phyloP scores from a whole-genome alignment of 2,329 filamentous ascomycete species.

The Rutstroemia sp. region DNA sequence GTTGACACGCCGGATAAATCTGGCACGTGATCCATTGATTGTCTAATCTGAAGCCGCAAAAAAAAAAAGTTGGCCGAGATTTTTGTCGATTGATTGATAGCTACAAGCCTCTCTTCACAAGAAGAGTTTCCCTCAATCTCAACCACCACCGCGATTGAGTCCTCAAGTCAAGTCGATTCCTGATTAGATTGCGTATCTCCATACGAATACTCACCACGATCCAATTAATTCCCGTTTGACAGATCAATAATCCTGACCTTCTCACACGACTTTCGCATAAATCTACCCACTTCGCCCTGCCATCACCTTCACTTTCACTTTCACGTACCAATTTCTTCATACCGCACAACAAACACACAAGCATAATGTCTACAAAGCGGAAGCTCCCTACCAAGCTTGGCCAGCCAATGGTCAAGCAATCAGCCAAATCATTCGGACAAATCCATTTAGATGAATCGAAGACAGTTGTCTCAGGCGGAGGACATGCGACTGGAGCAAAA shows the following conservation, averaged over 20 bases:
- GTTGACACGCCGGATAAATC: background rate
- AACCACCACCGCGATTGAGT: too few species aligned
- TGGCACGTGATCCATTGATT: too few species aligned
- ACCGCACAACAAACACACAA: background rate
- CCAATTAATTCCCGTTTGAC: background rate
- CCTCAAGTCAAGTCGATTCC: too few species aligned
- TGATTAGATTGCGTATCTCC: background rate
- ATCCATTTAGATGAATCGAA: constrained; percentile 51
- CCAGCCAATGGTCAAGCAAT: constrained; percentile 45
- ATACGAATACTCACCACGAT: background rate
- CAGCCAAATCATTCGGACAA: constrained; percentile 44
- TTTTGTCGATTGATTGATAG: constrained; percentile 1
- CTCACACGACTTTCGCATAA: background rate
- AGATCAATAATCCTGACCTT: background rate
- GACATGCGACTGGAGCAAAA: constrained; percentile 18
- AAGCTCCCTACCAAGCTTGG: constrained; percentile 52
- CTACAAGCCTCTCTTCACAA: background rate
- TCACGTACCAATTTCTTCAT: background rate
- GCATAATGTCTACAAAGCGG: constrained; percentile 51
- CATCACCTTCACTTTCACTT: background rate
- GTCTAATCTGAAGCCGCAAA: too few species aligned
- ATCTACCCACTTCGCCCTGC: background rate
- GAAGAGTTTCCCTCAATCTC: too few species aligned
- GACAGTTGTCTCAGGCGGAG: constrained; percentile 40
- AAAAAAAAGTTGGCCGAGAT: background rate